phyloP scores from a whole-genome alignment of 2,329 filamentous ascomycete genomes.

The Alternaria arborescens region DNA sequence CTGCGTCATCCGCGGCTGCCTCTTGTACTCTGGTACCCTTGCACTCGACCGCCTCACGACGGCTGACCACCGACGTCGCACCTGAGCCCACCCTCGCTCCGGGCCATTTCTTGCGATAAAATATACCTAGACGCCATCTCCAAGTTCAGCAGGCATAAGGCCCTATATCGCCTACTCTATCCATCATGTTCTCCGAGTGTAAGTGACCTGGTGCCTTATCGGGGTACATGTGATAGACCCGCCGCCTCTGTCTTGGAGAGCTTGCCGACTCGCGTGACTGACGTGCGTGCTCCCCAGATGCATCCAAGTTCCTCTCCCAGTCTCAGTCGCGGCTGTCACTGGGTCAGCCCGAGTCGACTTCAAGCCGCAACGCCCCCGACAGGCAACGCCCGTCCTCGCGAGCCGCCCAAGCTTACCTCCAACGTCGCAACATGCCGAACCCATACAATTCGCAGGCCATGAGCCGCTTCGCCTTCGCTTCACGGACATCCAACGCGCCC shows the following conservation, averaged over 20 bases:
- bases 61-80: constrained; percentile 28
- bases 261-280: constrained; percentile 53
- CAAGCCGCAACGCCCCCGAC: constrained; percentile 59
- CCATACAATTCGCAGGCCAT: constrained; percentile 78
- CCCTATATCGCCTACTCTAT: constrained; percentile 19
- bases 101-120: constrained; percentile 35
- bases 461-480: constrained; percentile 79
- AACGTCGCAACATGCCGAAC: constrained; percentile 66
- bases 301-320: constrained; percentile 96
- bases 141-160: constrained; percentile 31
- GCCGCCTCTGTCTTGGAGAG: constrained; percentile 38
- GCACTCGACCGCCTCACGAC: constrained; percentile 40
- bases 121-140: constrained; percentile 25
- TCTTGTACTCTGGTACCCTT: constrained; percentile 23
- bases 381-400: constrained; percentile 57
- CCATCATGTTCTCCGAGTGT: constrained; percentile 88
- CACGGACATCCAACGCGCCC: constrained; percentile 76
- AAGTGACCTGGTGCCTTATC: constrained; percentile 56
- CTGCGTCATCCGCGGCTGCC: constrained; percentile 45
- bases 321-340: constrained; percentile 89
- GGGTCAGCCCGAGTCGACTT: constrained; percentile 62
- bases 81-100: constrained; percentile 32
- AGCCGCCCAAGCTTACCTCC: constrained; percentile 59
- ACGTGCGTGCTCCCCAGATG: constrained; percentile 70
- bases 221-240: constrained; percentile 42